These are phyloP conservation scores for Penicillium riverlandense DNA, from an alignment of 495 filamentous ascomycete species.

Conservation along the genomic window DNA sequence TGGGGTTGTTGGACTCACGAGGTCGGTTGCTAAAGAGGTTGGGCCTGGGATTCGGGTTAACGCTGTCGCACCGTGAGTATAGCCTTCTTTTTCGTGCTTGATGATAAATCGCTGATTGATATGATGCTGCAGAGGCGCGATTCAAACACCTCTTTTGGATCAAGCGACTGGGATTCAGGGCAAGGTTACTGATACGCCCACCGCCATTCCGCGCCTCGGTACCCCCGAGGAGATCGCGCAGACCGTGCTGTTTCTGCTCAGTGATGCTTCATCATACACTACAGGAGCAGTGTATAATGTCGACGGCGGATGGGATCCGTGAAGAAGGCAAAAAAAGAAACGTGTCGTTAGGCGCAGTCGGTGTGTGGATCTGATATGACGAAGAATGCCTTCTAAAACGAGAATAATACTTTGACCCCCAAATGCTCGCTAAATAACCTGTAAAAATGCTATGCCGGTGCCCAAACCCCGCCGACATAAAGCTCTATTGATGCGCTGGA, in stretches of 20 bases:
- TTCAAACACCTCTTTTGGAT: constrained; percentile 47
- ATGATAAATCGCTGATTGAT: neutral
- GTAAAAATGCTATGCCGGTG: neutral
- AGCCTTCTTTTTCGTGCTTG: neutral
- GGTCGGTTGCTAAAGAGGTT: constrained; percentile 50
- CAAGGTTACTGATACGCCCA: constrained; percentile 24
- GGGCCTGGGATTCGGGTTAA: constrained; percentile 53
- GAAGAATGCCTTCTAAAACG: too few species aligned
- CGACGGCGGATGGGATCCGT: constrained; percentile 34
- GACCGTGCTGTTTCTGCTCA: constrained; percentile 48
- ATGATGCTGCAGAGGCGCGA: constrained; percentile 33
- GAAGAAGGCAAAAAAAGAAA: neutral
- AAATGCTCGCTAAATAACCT: neutral
- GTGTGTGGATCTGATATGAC: too few species aligned
- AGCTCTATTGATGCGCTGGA: constrained; percentile 4
- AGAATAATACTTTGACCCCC: too few species aligned
- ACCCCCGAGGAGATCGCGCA: constrained; percentile 44
- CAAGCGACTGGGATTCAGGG: constrained; percentile 24
- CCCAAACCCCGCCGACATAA: constrained; percentile 5
- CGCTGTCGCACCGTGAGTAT: constrained; percentile 44
- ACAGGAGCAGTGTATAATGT: constrained; percentile 40
- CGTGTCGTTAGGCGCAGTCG: too few species aligned
- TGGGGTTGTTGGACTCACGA: constrained; percentile 53
- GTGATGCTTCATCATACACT: constrained; percentile 48
- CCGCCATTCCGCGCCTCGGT: constrained; percentile 36